Base-by-base conservation (phyloP, 2,329 filamentous ascomycete species). In the Rutstroemia sp. region DNA sequence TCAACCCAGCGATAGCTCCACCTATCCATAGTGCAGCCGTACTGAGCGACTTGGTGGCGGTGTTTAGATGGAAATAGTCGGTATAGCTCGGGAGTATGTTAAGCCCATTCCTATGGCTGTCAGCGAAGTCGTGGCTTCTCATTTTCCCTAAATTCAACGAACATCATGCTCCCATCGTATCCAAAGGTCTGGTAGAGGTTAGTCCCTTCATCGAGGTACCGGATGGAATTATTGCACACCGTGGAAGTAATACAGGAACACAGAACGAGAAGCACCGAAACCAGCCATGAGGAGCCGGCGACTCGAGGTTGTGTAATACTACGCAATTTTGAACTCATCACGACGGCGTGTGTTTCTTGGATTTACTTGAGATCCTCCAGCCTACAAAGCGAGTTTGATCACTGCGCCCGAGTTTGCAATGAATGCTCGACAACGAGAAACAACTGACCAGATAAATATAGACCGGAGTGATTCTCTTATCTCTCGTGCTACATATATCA, bases 71-170 rank as follows among this genome's bases (percentile, higher is more conserved):
- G 67, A 83, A 83, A 64, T 82, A 83, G 42, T 79, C 72, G 0
- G 73, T 75, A 64, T 82, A 83, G 0, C 74, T 76, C 0, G 79
- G 79, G 10, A 83, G 67, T 57, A 83, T 82, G 56, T 81, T 79
- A 19, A 84, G 71, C 0, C 77, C 78, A 58, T 82, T 82, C 54
- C 54, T 52, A 23, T 27, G 21, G 10, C 16, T 27, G 12, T 21
- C 42, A 23, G 38, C 19, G 18, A 23, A 38, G 5, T 25, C 1
- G 2, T 4, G 4, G 45, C 3, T 1, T n/a, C 41, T n/a, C 8
- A 37, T 9, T 18, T 18, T n/a, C 2, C 18, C 2, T 27, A 8
- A 27, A 23, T 2, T 16, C 6, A 12, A 52, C 39, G 19, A 27
- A 56, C 69, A 63, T 60, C 61, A 63, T 62, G 5, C 61, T 62